Percentiles rank a stretch among this genome's conserved stretches.
Conservation (phyloP, 1,284 basidiomycete species). For the Melampsora americana region DNA sequence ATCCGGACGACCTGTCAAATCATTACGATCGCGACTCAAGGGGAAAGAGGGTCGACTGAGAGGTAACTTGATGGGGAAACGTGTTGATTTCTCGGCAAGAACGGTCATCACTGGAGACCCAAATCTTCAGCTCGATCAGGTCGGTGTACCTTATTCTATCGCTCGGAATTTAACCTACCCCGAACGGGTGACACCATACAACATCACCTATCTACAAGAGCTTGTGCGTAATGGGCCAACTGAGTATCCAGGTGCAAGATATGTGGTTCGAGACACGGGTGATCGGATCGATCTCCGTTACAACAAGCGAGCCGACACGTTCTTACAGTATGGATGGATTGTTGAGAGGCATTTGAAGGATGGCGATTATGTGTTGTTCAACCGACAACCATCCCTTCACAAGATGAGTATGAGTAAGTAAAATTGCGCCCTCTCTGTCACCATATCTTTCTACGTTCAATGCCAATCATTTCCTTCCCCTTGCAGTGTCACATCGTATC, state of each 20-base stretch:
- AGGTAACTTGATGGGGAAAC: conserved; percentile 99
- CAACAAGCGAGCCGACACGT: conserved; percentile 95
- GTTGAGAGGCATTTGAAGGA: conserved; percentile 96
- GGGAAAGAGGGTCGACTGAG: conserved; percentile 97
- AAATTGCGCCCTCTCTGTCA: neutral
- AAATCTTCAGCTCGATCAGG: conserved; percentile 92
- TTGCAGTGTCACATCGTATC: conserved; percentile 82
- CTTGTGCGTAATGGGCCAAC: conserved; percentile 95
- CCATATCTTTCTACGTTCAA: neutral
- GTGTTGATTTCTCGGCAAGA: conserved; percentile 98
- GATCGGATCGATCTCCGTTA: conserved; percentile 97
- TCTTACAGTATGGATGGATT: conserved; percentile 97
- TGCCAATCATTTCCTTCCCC: neutral
- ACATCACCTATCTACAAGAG: conserved; percentile 89
- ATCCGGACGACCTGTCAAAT: conserved; percentile 95
- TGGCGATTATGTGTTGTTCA: conserved; percentile 95
- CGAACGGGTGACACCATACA: conserved; percentile 97
- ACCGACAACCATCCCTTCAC: conserved; percentile 95
- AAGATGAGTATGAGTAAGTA: conserved; percentile 93
- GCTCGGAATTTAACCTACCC: conserved; percentile 98
- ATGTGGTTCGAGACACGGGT: conserved; percentile 95
- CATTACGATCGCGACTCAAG: conserved; percentile 94
- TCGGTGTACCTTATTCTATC: conserved; percentile 94
- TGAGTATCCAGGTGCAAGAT: conserved; percentile 91
- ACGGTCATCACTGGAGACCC: conserved; percentile 99